Evolutionary conservation across 345 rosid species (phyloP), one percentile per base, ranked within the genome.

Genomic region (Arabis alpina): DNA sequence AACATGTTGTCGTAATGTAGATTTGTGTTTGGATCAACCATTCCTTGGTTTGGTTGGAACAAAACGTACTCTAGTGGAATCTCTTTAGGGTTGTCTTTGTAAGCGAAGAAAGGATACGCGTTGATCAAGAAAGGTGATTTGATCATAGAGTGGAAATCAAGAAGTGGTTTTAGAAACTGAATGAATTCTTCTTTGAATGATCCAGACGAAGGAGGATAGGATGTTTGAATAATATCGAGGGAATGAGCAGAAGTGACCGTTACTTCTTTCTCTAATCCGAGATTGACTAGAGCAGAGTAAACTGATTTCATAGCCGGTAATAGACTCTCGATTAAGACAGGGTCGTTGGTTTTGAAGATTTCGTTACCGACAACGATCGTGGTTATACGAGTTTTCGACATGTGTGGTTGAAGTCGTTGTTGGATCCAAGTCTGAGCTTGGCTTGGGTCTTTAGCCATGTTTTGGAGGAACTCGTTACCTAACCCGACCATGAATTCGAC

Each of bases 1-100:
- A 94, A 58, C 98, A 92, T 94, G 54, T 94, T 94, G 34, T 94
- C 99, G 61, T 94, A 94, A 11, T 80, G 80, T 56, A 94, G 71
- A 61, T 84, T 83, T 1, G 93, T 89, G 64, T 4, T 5, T 0
- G 87, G 88, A 79, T 91, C 99, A 0, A 61, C 59, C 72, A 51
- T 65, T 55, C 97, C 94, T 53, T 81, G 74, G 27, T 95, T 94
- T 11, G 97, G 88, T 79, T 90, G 81, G 79, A 95, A 95, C 64
- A 95, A 82, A 4, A 76, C 98, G 49, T 92, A 95, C 0, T 87
- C 90, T 48, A 95, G 19, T 0, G 88, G 5, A 23, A 95, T 81
- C 66, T 86, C 76, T 39, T 57, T 61, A 0, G 97, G 96, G 54
- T 54, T 76, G 52, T 62, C 82, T 75, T 85, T 92, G 77, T 95